Evolutionary conservation across 345 rosid genomes (phyloP), one percentile per base, ranked within the genome.

Genomic region (Gossypium arboreum): DNA sequence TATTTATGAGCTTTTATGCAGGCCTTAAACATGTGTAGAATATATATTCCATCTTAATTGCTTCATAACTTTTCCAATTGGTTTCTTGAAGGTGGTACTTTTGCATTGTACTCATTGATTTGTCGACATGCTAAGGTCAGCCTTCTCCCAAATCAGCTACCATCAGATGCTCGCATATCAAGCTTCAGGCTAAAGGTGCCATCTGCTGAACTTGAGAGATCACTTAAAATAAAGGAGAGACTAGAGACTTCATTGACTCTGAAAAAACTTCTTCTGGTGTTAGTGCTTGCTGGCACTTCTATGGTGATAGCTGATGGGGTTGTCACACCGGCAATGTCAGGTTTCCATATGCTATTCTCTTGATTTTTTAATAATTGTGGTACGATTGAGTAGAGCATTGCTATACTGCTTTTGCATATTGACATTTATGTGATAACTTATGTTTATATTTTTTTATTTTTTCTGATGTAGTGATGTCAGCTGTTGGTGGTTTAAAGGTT

Each of bases 301-400:
- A 92, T 96, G 99, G 94, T 96, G 76, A 90, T 96, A 76, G 99
- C 97, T 22, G 97, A 93, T 89, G 99, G 97, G 66, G 97, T 87
- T 84, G 87, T 96, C 69, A 96, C 99, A 12, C 98, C 98, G 51
- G 98, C 97, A 77, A 90, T 96, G 99, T 93, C 99, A 93, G 99
- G 99, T 96, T 86, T 68, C 80, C 41, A 58, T 68, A 65, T 66
- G 57, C 25, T 71, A n/a, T 59, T 61, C 58, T 79, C 73, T 24
- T 60, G 43, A 52, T 45, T 58, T 68, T 72, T 27, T 29, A 29
- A 12, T 61, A 13, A 22, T 10, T 22, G 7, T 47, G 55, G 20
- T 67, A 17, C 48, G 27, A 51, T 15, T 17, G 65, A 45, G 11
- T 22, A n/a, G 13, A 67, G 11, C 50, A 43, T 62, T 50, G 7